Evolutionary conservation across 2,329 filamentous ascomycete genomes (phyloP).

Genomic region (Neonectria faginata): DNA sequence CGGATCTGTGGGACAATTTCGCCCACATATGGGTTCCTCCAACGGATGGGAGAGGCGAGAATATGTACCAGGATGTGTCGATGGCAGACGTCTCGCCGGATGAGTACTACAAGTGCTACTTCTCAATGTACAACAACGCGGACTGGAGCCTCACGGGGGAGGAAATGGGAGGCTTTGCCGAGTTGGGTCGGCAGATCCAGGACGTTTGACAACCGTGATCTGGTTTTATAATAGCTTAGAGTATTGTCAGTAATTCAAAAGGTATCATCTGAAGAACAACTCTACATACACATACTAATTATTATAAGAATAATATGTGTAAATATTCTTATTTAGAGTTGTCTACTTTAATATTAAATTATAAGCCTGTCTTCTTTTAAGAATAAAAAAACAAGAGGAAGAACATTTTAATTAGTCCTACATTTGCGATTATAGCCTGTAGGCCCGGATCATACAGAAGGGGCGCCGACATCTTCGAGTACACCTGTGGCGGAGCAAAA

Average conservation of each 20-base stretch:
- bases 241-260: constrained; percentile 1
- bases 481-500: constrained; percentile 34
- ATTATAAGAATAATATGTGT: too few species aligned
- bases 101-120: constrained; percentile 45
- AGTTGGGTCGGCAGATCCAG: constrained; percentile 44
- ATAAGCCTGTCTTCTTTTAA: too few species aligned
- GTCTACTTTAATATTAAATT: too few species aligned
- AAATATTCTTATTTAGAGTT: too few species aligned
- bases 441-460: too few species aligned
- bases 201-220: constrained; percentile 32
- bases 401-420: too few species aligned
- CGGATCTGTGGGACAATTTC: constrained; percentile 44
- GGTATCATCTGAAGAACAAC: too few species aligned
- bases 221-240: background rate
- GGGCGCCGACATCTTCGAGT: background rate
- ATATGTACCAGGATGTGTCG: constrained; percentile 40
- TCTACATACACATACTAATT: too few species aligned
- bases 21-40: constrained; percentile 43
- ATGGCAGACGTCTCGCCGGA: constrained; percentile 42
- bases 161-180: constrained; percentile 45
- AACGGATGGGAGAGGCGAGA: constrained; percentile 30
- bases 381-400: too few species aligned
- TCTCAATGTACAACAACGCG: constrained; percentile 46
- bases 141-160: constrained; percentile 46
- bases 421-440: too few species aligned